Base-by-base conservation (phyloP, 345 rosid genomes). In the Erucastrum elatum region DNA sequence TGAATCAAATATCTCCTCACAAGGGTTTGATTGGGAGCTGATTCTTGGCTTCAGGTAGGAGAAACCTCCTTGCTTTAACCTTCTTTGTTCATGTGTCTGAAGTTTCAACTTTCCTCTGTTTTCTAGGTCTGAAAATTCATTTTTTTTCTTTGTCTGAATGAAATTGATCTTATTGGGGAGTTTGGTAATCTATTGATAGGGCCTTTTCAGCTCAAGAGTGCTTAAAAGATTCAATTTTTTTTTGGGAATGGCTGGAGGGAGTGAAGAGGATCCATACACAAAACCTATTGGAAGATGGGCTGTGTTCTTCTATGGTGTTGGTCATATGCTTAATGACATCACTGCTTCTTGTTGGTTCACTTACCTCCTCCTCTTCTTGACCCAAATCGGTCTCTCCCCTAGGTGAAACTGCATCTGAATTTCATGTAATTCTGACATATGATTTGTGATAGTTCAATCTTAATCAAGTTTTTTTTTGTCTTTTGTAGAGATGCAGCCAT, bases 321-420 rank as follows among this genome's bases (percentile, higher is more conserved):
- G 98, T 3, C 98, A 94, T 77, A 91, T 94, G 97, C 97, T 94
- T 11, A 94, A 94, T 82, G 97, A 94, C 85, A 90, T 94, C 79
- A 91, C 98, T 75, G 87, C 98, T 82, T 87, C 98, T 56, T 92
- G 97, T 75, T 94, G 98, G 98, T 94, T 94, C 85, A 94, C 97
- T 66, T 92, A 94, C 85, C 95, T 92, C 79, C 86, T 94, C 64
- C 41, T 91, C 25, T 92, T 94, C 87, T 80, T 94, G 81, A 90
- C 97, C 3, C 91, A 92, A 62, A 94, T 91, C 1, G 98, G 98
- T 67, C 92, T 94, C 41, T 78, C 95, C 6, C 92, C 92, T 0
- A 87, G 92, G 97, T 90, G 73, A 35, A 11, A 10, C 8, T 59
- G 27, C 44, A 33, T 72, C 30, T 39, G 0, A n/a, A 0, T 9